These are phyloP conservation scores for Fusarium decemcellulare DNA, from an alignment of 2,329 filamentous ascomycete species.

Conservation along the genomic window DNA sequence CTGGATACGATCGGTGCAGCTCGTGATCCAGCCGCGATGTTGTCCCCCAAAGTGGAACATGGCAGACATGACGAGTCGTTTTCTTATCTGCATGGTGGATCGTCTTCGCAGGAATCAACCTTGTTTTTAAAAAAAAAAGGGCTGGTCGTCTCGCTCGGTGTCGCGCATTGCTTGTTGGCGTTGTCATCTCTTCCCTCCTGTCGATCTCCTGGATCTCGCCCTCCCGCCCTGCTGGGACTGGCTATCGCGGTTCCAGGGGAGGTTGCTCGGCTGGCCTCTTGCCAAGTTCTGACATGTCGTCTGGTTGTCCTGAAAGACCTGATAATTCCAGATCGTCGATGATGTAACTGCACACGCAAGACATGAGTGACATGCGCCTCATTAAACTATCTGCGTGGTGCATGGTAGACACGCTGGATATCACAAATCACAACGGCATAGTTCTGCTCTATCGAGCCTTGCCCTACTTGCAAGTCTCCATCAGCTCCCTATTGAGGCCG, in stretches of 20 bases:
- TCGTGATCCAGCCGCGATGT: neutral
- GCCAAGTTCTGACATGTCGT: slow-evolving; percentile 28
- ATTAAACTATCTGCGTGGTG: neutral
- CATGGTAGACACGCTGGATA: neutral
- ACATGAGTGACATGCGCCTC: slow-evolving; percentile 4
- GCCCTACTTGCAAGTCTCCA: slow-evolving; percentile 1
- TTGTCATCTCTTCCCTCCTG: slow-evolving; percentile 46
- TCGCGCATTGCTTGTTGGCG: slow-evolving; percentile 34
- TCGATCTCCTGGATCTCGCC: slow-evolving; percentile 13
- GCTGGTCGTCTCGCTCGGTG: slow-evolving; percentile 14
- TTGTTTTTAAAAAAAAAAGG: slow-evolving; percentile 23
- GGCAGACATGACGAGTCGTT: slow-evolving; percentile 34
- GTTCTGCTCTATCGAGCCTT: slow-evolving; percentile 10
- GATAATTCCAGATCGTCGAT: slow-evolving; percentile 18
- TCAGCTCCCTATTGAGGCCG: neutral
- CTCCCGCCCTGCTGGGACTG: slow-evolving; percentile 10
- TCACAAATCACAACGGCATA: slow-evolving; percentile 12
- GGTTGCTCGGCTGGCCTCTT: slow-evolving; percentile 12
- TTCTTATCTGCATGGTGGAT: slow-evolving; percentile 31
- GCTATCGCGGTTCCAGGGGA: slow-evolving; percentile 19
- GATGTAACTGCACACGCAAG: slow-evolving; percentile 21
- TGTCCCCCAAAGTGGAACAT: slow-evolving; percentile 16
- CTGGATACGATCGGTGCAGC: slow-evolving; percentile 10
- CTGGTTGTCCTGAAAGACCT: slow-evolving; percentile 11
- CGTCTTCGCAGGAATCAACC: slow-evolving; percentile 18